A percentile compares a stretch with the other conserved stretches of the same genome.
Evolutionary conservation across 306 rosid species (phyloP).

Genomic region (Trifolium fragiferum): DNA sequence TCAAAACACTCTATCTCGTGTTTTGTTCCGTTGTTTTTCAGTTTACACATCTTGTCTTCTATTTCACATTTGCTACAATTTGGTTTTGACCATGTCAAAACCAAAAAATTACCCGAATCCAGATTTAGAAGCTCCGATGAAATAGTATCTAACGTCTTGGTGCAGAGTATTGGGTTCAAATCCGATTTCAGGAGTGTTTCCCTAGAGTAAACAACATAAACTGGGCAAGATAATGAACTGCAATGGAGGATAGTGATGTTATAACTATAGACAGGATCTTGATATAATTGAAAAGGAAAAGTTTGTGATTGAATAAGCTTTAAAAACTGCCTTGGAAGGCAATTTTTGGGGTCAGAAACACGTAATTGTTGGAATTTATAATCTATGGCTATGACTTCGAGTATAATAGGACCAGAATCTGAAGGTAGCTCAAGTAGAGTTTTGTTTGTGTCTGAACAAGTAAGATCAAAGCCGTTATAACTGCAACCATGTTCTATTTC

Average conservation of each 20-base stretch:
- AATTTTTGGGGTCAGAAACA: slow-evolving; percentile 18
- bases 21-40: slow-evolving; percentile 18
- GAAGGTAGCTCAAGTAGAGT: slow-evolving; percentile 23
- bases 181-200: background rate
- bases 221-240: background rate
- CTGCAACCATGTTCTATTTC: slow-evolving; percentile 27
- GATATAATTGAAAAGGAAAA: background rate
- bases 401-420: slow-evolving; percentile 21
- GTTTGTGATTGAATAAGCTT: slow-evolving; percentile 20
- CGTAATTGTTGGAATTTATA: background rate
- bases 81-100: slow-evolving; percentile 25
- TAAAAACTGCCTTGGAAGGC: slow-evolving; percentile 1
- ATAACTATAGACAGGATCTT: rapidly evolving
- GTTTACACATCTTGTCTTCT: slow-evolving; percentile 18
- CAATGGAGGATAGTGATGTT: background rate
- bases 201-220: rapidly evolving
- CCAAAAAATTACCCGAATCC: background rate
- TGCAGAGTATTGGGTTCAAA: background rate
- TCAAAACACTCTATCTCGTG: slow-evolving; percentile 34
- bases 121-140: too few relatives aligned
- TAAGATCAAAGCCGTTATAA: slow-evolving; percentile 32
- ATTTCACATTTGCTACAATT: slow-evolving; percentile 29
- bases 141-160: background rate
- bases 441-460: background rate
- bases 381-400: background rate